Evolutionary conservation across 257 asterid genomes (phyloP), one percentile per base, ranked within the genome.

Genomic region (Solanum bulbocastanum): DNA sequence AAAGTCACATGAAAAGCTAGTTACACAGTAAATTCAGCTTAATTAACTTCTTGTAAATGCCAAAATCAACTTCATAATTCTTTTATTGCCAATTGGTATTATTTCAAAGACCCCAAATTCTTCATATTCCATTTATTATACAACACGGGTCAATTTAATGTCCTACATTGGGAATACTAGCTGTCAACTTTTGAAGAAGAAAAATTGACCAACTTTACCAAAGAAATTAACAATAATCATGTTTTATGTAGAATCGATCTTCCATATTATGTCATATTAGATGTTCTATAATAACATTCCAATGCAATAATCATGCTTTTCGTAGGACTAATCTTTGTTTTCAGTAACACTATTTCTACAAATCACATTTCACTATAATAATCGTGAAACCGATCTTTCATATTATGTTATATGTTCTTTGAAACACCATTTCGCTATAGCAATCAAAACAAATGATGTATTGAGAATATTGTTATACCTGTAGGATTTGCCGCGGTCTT

Each of bases 401-500:
- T 46, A 20, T 46, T 46, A 56, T 16, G 62, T 52, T 52, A 52
- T 40, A 40, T 40, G 46, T 3, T 42, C 1, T 46, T 2, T 46
- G 20, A 14, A 46, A 46, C 58, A 2, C 6, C 15, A 5, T 46
- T 52, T 18, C 62, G 62, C 62, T 1, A 56, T 56, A 56, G 10
- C 66, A 58, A 58, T 10, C 11, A 58, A 20, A 58, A 58, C 12
- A 58, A 3, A 20, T 8, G 12, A 58, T 58, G 66, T 20, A 58
- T 20, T 20, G 66, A 20, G 25, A 56, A 56, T 56, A 56, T 22
- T 58, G 66, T 3, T 20, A 58, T 89, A 95, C 98, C 98, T 91
- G 93, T 46, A 93, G 65, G 94, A 89, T 78, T 89, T 88, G 13
- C 94, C 90, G 13, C 93, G 92, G 88, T 95, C 98, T 83, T 95